Percentiles rank a stretch among this genome's conserved stretches.
Evolutionary conservation across 768 basidiomycete species (phyloP).

Genomic region (Tricholoma sp.): DNA sequence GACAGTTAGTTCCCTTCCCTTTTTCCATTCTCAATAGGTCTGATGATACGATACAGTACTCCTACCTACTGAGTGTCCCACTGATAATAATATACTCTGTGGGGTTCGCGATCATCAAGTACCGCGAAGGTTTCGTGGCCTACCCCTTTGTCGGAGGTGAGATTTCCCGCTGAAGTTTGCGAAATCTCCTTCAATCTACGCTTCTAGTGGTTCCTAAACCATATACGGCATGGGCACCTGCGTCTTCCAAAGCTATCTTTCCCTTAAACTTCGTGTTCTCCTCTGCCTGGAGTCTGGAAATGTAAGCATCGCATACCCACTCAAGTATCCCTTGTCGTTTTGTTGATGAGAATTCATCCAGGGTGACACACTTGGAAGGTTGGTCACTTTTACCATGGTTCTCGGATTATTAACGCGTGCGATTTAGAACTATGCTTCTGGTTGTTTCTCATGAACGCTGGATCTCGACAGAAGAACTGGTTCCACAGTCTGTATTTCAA

Average conservation of each 20-base stretch:
- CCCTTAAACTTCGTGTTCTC: conserved; percentile 64
- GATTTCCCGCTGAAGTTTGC: conserved; percentile 20
- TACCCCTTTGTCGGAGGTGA: conserved; percentile 44
- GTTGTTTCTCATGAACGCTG: conserved; percentile 74
- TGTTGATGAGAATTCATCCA: conserved; percentile 19
- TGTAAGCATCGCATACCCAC: conserved; percentile 38
- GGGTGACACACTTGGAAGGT: conserved; percentile 82
- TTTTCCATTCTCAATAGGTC: neutral
- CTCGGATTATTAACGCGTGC: conserved; percentile 3
- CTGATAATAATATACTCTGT: conserved; percentile 51
- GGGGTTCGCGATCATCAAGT: conserved; percentile 71
- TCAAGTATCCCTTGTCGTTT: neutral
- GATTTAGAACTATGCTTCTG: conserved; percentile 77
- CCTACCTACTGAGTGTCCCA: conserved; percentile 63
- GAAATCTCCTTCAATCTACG: neutral
- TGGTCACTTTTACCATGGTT: conserved; percentile 1
- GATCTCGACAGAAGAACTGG: conserved; percentile 65
- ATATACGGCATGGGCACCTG: conserved; percentile 46
- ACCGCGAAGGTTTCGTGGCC: conserved; percentile 54
- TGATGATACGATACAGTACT: conserved; percentile 45
- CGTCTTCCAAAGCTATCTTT: conserved; percentile 46
- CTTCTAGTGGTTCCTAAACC: conserved; percentile 62
- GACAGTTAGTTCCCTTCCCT: conserved; percentile 50
- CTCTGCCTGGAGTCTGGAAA: conserved; percentile 68
- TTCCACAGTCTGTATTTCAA: conserved; percentile 74